Percentiles rank a stretch among this genome's conserved stretches.
Conservation (phyloP, 495 filamentous ascomycete species). For the Aspergillus homomorphus region DNA sequence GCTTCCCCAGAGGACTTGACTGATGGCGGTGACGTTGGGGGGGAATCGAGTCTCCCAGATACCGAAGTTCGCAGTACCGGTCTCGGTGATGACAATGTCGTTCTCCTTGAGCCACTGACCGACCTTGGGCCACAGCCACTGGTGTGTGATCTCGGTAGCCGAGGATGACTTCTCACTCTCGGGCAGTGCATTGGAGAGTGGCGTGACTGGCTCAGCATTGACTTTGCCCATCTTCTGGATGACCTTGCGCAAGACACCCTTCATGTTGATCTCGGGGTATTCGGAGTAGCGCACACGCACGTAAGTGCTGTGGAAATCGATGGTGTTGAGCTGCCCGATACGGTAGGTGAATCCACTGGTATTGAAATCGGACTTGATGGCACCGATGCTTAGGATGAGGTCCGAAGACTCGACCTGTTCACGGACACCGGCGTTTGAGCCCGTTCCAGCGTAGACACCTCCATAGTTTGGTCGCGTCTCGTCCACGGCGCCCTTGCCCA, state of each 20-base stretch:
- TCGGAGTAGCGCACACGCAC: conserved; percentile 75
- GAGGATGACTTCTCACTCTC: conserved; percentile 44
- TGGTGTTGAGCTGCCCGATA: conserved; percentile 74
- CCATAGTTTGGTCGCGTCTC: conserved; percentile 74
- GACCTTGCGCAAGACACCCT: conserved; percentile 77
- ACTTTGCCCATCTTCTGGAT: conserved; percentile 58
- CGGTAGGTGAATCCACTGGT: conserved; percentile 85
- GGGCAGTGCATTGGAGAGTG: conserved; percentile 54
- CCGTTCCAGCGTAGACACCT: conserved; percentile 83
- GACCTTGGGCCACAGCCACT: conserved; percentile 81
- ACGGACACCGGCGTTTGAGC: conserved; percentile 66
- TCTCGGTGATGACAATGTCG: conserved; percentile 85
- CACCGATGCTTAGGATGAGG: conserved; percentile 77
- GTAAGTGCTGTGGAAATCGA: conserved; percentile 82
- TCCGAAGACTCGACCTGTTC: conserved; percentile 77
- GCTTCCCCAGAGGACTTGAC: conserved; percentile 84
- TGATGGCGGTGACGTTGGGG: conserved; percentile 67
- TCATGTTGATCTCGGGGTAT: conserved; percentile 82
- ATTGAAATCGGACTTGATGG: conserved; percentile 89
- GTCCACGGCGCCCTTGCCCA: conserved; percentile 87
- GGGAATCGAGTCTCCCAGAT: conserved; percentile 88
- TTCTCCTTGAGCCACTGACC: conserved; percentile 71
- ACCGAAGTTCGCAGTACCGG: conserved; percentile 86
- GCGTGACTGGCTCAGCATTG: conserved; percentile 38
- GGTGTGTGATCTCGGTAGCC: conserved; percentile 67